Evolutionary conservation across 257 asterid genomes (phyloP).

Genomic region (Jacaranda mimosifolia): DNA sequence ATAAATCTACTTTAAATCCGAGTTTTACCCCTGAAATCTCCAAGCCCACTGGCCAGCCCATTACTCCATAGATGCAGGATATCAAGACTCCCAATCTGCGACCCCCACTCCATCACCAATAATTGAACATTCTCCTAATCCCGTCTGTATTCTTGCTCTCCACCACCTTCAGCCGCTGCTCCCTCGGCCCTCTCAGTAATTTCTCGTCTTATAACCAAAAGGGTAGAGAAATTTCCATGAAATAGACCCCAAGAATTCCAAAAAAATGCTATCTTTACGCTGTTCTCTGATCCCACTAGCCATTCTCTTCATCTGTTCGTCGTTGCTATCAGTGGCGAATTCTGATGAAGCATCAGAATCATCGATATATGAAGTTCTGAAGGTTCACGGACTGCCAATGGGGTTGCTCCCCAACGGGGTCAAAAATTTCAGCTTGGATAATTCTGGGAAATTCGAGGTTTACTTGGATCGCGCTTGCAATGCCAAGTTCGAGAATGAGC

Average conservation of each 20-base stretch:
- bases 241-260: constrained; percentile 25
- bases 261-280: constrained; percentile 46
- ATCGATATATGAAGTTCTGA: constrained; percentile 74
- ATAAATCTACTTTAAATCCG: not conserved
- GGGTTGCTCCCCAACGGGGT: constrained; percentile 94
- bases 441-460: constrained; percentile 72
- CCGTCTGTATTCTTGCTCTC: constrained; percentile 61
- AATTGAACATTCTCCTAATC: constrained; percentile 60
- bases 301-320: constrained; percentile 36
- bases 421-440: constrained; percentile 62
- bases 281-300: constrained; percentile 35
- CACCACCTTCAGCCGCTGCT: constrained; percentile 13
- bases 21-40: constrained; percentile 9
- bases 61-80: constrained; percentile 23
- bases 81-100: constrained; percentile 26
- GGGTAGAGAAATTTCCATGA: constrained; percentile 25
- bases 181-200: constrained; percentile 8
- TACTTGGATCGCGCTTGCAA: constrained; percentile 83
- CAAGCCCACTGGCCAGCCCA: constrained; percentile 24
- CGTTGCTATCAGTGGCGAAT: constrained; percentile 3
- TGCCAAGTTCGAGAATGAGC: constrained; percentile 86
- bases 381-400: constrained; percentile 77
- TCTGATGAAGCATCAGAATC: constrained; percentile 39
- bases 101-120: constrained; percentile 54
- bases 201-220: not conserved